A percentile compares a stretch with the other conserved stretches of the same genome.
These are phyloP conservation scores for Leptographium flavum DNA, from an alignment of 2,329 filamentous ascomycete genomes.

Conservation along the genomic window DNA sequence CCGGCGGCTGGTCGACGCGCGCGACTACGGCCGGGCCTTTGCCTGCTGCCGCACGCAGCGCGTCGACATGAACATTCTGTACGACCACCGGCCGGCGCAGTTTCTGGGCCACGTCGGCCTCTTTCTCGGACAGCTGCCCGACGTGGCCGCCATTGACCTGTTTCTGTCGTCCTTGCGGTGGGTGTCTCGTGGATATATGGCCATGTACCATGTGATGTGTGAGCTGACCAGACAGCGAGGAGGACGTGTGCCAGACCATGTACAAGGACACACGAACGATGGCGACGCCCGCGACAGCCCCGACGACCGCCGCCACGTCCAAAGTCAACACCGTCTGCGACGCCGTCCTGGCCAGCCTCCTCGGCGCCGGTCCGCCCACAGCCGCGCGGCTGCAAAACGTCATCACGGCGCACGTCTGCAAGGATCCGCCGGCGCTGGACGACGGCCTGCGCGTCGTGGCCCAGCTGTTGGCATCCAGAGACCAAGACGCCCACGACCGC, in stretches of 20 bases:
- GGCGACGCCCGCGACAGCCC: background rate
- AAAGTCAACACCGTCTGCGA: conserved; percentile 89
- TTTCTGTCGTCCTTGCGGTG: conserved; percentile 78
- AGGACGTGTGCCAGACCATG: conserved; percentile 87
- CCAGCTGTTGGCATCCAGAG: conserved; percentile 49
- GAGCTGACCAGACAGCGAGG: conserved; percentile 42
- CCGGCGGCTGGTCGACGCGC: conserved; percentile 61
- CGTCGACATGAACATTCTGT: conserved; percentile 95
- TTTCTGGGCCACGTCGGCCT: conserved; percentile 63
- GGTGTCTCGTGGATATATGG: conserved; percentile 11
- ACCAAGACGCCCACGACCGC: background rate
- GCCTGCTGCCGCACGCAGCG: conserved; percentile 79
- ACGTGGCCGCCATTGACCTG: conserved; percentile 71
- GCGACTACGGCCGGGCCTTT: conserved; percentile 75
- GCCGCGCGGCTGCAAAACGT: conserved; percentile 69
- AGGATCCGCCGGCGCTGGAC: conserved; percentile 76
- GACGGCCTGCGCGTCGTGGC: conserved; percentile 71
- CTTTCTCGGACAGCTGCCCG: conserved; percentile 75
- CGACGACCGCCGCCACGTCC: background rate
- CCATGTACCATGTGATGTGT: background rate
- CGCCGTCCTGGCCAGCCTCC: conserved; percentile 58
- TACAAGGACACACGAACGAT: conserved; percentile 60
- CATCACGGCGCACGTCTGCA: conserved; percentile 90
- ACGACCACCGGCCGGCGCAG: conserved; percentile 79
- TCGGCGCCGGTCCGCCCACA: conserved; percentile 38